Percentiles rank a stretch among this genome's conserved stretches.
Conservation (phyloP, 192 early-diverging fungal species). For the Chytriomyces hyalinus region DNA sequence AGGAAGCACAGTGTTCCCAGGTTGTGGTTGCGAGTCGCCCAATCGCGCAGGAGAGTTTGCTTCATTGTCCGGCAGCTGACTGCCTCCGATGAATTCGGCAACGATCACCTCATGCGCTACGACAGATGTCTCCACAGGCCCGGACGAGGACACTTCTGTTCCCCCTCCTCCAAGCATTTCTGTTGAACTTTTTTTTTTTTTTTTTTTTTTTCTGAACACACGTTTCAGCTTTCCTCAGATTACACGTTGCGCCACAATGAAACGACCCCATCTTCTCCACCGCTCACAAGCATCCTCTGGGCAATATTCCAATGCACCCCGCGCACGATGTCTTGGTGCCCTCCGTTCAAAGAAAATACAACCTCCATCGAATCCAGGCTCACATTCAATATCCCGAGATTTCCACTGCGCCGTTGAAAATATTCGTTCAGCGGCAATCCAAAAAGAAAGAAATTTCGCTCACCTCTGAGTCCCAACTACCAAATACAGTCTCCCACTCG, state of each 20-base stretch:
- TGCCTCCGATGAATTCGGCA: no score
- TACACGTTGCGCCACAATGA: conserved; percentile 64
- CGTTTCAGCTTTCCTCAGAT: background rate
- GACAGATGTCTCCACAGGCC: background rate
- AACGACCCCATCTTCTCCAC: conserved; percentile 49
- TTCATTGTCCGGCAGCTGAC: no score
- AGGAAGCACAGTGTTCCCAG: no score
- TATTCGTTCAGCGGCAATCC: background rate
- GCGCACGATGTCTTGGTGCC: conserved; percentile 87
- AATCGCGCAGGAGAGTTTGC: no score
- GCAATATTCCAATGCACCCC: conserved; percentile 71
- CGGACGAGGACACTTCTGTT: background rate
- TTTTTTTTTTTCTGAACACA: background rate
- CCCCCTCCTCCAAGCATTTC: background rate
- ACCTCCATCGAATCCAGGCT: conserved; percentile 74
- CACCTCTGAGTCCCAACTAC: conserved; percentile 75
- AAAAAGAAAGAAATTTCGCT: conserved; percentile 7
- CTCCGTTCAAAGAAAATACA: conserved; percentile 76
- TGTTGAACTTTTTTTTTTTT: background rate
- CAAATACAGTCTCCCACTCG: conserved; percentile 74
- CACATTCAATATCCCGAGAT: conserved; percentile 82
- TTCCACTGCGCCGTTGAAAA: conserved; percentile 57
- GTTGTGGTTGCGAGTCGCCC: no score
- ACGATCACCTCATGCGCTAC: no score
- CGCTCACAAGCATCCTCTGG: conserved; percentile 4